A percentile compares a stretch with the other conserved stretches of the same genome.
These are phyloP conservation scores for Yamadazyma aaseri DNA, from an alignment of 1,139 yeast species.

Conservation along the genomic window DNA sequence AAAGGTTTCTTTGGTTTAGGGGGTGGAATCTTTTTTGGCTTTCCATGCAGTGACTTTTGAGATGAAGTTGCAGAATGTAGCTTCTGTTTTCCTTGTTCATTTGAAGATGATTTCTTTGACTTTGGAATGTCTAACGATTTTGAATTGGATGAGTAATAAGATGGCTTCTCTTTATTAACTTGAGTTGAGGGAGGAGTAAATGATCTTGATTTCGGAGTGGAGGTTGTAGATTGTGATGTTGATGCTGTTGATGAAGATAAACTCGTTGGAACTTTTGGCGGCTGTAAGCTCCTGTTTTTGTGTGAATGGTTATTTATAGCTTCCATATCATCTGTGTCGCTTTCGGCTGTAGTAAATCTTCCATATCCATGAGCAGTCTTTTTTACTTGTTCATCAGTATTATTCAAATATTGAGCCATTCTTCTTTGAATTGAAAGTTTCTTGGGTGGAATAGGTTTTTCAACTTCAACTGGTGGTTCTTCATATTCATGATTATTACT, in stretches of 20 bases:
- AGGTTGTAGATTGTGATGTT: constrained; percentile 4
- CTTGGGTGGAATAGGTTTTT: constrained; percentile 17
- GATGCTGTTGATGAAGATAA: constrained; percentile 19
- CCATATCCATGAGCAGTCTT: constrained; percentile 80
- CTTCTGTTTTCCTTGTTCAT: neutral
- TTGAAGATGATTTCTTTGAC: neutral
- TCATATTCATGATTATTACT: constrained; percentile 9
- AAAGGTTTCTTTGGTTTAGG: constrained; percentile 63
- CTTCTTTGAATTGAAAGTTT: constrained; percentile 62
- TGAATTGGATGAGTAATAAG: too few species aligned
- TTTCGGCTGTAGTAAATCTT: constrained; percentile 47
- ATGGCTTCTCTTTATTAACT: neutral
- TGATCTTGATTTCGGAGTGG: constrained; percentile 1
- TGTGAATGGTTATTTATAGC: constrained; percentile 31
- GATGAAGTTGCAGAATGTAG: too few species aligned
- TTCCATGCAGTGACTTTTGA: constrained; percentile 1
- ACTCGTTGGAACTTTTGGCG: constrained; percentile 35
- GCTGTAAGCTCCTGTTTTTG: constrained; percentile 17
- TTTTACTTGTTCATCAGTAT: constrained; percentile 32
- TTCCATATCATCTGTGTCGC: constrained; percentile 36
- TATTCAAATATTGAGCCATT: constrained; percentile 57
- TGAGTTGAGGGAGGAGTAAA: neutral
- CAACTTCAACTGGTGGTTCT: constrained; percentile 10
- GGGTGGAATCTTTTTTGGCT: constrained; percentile 43
- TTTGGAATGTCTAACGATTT: neutral